Base-by-base conservation (phyloP, 108 stramenopile genomes). In the Schizochytrium sp. region DNA sequence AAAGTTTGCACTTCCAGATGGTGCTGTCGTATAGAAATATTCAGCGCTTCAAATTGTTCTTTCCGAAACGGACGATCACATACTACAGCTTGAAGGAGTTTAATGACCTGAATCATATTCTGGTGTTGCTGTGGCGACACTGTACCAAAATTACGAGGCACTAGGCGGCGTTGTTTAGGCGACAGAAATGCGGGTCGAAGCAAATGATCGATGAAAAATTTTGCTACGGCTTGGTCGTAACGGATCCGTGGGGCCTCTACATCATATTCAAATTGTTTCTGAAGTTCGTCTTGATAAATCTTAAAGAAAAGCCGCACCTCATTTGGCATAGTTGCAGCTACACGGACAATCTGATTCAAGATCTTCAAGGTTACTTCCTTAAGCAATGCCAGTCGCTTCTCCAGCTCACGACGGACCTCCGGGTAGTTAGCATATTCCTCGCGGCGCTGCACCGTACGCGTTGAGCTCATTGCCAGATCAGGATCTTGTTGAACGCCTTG, bases 11-110 rank as follows among this genome's bases (percentile, higher is more conserved):
- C 76, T 13, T 83, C 50, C 5, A 13, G 50, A 13, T 55, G 47
- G 76, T 83, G 76, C 76, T 83, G 76, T 13, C 76, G 47, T 10
- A 83, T 83, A 8, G 53, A 47, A 83, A 83, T 53, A 83, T 83
- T 83, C 50, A 83, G 76, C 45, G 76, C 38, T 53, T 83, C 76
- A 10, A 83, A 53, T 0, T 38, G 47, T 53, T 83, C 76, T n/a
- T 2, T 55, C 28, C 50, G 53, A 83, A 55, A 83, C 50, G 76
- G 47, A 10, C 76, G 76, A 12, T 50, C 76, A 13, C 10, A 83
- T 0, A 83, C 28, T 47, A 83, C 55, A 5, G 50, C 50, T 53
- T 83, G 76, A 47, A 83, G 40, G 4, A 83, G 76, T 40, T 55
- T 55, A 38, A 83, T 3, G 5, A 83, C 28, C 15, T 49, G 53